Evolutionary conservation across 1,284 basidiomycete species (phyloP).

Genomic region (Somion occarium): DNA sequence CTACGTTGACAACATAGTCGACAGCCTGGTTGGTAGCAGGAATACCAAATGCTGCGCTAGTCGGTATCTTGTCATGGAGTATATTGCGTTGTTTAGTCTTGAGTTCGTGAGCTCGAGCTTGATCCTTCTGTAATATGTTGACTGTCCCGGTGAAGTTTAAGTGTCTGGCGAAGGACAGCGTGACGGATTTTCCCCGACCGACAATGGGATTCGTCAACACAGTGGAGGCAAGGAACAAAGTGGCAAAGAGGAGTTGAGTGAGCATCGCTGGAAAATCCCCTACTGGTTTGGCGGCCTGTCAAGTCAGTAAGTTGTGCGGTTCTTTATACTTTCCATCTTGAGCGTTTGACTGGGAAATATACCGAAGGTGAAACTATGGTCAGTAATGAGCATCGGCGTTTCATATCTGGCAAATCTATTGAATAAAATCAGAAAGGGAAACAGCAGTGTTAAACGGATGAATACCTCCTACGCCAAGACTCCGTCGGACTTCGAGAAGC

Average conservation of each 20-base stretch:
- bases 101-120: conserved; percentile 21
- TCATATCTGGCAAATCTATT: no score
- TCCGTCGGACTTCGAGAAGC: no score
- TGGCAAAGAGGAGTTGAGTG: conserved; percentile 1
- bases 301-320: no score
- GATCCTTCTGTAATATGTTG: conserved; percentile 19
- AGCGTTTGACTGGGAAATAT: no score
- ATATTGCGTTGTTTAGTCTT: conserved; percentile 11
- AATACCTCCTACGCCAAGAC: no score
- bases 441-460: no score
- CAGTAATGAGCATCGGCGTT: no score
- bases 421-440: no score
- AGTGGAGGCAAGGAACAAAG: neutral
- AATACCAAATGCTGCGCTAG: conserved; percentile 11
- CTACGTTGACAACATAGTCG: conserved; percentile 20
- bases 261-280: no score
- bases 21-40: conserved; percentile 22
- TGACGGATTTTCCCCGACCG: conserved; percentile 21
- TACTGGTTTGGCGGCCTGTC: no score
- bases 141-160: conserved; percentile 18
- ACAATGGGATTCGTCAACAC: conserved; percentile 1
- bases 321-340: no score
- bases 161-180: conserved; percentile 21
- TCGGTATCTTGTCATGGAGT: neutral
- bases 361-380: no score